phyloP scores from a whole-genome alignment of 1,139 yeast species.

The Saccharomyces pastorianus region DNA sequence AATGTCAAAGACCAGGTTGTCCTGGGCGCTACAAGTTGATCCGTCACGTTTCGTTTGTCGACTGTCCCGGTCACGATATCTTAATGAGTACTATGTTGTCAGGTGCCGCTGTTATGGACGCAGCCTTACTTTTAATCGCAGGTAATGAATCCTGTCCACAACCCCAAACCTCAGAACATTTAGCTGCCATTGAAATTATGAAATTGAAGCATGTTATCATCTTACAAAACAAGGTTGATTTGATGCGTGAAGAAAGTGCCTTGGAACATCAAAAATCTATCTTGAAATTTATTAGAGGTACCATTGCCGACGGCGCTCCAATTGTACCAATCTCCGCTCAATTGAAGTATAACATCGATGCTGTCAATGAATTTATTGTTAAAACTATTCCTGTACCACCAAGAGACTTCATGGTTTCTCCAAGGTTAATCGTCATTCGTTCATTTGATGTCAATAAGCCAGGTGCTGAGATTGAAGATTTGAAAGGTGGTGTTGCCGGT shows the following conservation, averaged over 20 bases:
- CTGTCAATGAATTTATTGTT: slow-evolving; percentile 93
- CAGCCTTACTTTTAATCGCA: slow-evolving; percentile 89
- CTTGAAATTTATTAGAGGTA: slow-evolving; percentile 87
- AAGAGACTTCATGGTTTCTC: slow-evolving; percentile 89
- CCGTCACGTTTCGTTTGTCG: slow-evolving; percentile 97
- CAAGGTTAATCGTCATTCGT: slow-evolving; percentile 93
- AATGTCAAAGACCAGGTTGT: slow-evolving; percentile 79
- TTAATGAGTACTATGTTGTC: slow-evolving; percentile 99
- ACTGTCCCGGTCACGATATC: slow-evolving; percentile 99
- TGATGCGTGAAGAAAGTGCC: slow-evolving; percentile 96
- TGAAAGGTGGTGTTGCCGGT: slow-evolving; percentile 99
- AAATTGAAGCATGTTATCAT: slow-evolving; percentile 93
- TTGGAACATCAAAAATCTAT: slow-evolving; percentile 92
- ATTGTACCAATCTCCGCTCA: slow-evolving; percentile 98
- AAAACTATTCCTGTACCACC: slow-evolving; percentile 93
- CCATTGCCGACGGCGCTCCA: slow-evolving; percentile 98
- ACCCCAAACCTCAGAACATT: slow-evolving; percentile 98
- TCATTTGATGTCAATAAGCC: slow-evolving; percentile 98
- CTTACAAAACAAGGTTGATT: slow-evolving; percentile 94
- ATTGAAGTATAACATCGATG: slow-evolving; percentile 95
- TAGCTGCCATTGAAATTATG: slow-evolving; percentile 99
- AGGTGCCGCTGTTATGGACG: slow-evolving; percentile 99
- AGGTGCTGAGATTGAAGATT: slow-evolving; percentile 93
- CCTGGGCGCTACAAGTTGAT: slow-evolving; percentile 79
- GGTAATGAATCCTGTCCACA: slow-evolving; percentile 99